Percentiles rank a stretch among this genome's conserved stretches.
phyloP scores from a whole-genome alignment of 202 grass and related monocot genomes.

The Alloteropsis angusta region DNA sequence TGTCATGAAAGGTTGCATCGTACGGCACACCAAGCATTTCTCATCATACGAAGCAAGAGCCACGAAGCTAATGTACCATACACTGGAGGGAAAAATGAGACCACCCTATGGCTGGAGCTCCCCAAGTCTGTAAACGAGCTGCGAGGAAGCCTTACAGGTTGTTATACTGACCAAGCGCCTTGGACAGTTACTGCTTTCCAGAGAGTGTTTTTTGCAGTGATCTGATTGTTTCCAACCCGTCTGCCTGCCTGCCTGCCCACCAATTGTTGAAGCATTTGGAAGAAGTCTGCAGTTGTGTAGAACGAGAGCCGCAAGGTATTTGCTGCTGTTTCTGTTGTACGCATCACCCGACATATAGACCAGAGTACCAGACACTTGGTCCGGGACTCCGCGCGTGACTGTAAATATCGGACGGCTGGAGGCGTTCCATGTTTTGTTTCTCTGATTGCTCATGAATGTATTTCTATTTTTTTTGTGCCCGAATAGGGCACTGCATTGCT shows the following conservation, averaged over 20 bases:
- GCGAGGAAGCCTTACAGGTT: constrained; percentile 15
- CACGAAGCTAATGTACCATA: constrained; percentile 36
- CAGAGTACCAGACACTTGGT: constrained; percentile 25
- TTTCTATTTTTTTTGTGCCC: background rate
- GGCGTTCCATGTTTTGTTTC: constrained; percentile 30
- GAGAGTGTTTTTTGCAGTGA: constrained; percentile 19
- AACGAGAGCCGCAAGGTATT: constrained; percentile 4
- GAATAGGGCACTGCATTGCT: background rate
- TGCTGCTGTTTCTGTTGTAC: constrained; percentile 14
- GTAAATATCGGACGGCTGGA: constrained; percentile 36
- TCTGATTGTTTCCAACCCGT: constrained; percentile 4
- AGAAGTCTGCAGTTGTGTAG: constrained; percentile 5
- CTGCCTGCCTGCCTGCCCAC: background rate
- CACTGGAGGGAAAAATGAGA: background rate
- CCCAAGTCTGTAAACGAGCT: background rate
- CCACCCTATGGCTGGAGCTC: background rate
- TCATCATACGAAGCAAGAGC: constrained; percentile 68
- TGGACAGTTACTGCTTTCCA: background rate
- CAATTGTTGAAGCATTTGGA: constrained; percentile 13
- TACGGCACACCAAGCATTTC: constrained; percentile 25
- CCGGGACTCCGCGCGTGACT: constrained; percentile 25
- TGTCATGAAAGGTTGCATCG: constrained; percentile 50
- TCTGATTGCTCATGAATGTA: constrained; percentile 20
- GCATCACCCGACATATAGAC: background rate
- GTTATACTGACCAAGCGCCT: constrained; percentile 8